Evolutionary conservation across 1,284 basidiomycete species (phyloP).

Genomic region (Malassezia psittaci): DNA sequence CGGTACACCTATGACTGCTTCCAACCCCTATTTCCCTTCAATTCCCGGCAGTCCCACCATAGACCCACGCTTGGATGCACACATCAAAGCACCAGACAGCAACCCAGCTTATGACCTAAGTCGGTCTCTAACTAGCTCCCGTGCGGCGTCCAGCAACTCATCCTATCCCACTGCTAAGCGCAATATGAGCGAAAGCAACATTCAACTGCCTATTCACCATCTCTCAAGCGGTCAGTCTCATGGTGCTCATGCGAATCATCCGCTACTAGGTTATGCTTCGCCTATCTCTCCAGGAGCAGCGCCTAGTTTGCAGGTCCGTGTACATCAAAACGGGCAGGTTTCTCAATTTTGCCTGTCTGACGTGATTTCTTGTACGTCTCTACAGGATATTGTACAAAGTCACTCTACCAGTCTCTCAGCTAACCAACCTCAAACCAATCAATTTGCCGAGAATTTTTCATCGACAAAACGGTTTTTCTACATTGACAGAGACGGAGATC

Average conservation of each 20-base stretch:
- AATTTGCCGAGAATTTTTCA: background rate
- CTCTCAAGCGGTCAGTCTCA: background rate
- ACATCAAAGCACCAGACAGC: background rate
- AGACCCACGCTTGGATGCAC: too few relatives aligned
- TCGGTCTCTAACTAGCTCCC: background rate
- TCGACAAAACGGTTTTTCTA: constrained; percentile 16
- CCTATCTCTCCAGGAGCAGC: background rate
- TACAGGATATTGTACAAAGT: background rate
- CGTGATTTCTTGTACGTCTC: background rate
- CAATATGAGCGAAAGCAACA: background rate
- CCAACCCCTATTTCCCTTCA: constrained; percentile 16
- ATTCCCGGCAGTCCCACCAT: background rate
- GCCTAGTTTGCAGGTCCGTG: background rate
- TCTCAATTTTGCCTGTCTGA: background rate
- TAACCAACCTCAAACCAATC: background rate
- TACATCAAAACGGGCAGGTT: background rate
- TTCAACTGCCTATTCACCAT: background rate
- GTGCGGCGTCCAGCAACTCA: background rate
- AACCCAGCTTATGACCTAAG: background rate
- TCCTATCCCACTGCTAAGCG: background rate
- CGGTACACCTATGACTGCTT: background rate
- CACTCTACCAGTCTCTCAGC: background rate
- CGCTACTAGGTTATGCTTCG: background rate
- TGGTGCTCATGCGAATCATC: too few relatives aligned
- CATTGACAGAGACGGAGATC: constrained; percentile 43